Base-by-base conservation (phyloP, 176 grass and related monocot genomes). In the Juncus effusus region DNA sequence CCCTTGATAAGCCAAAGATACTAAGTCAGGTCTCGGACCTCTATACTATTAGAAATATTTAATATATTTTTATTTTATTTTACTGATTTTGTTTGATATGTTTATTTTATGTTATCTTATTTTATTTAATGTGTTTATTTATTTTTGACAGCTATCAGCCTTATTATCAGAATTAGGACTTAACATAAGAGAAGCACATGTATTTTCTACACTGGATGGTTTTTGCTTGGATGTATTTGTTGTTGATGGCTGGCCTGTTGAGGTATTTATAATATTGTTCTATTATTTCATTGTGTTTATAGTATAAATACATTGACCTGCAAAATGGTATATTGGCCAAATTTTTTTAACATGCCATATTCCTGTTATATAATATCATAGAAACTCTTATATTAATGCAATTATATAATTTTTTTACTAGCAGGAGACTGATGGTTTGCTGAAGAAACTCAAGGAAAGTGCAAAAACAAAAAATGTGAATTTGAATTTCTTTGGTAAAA, bases 101-200 rank as follows among this genome's bases (percentile, higher is more conserved):
- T 13, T 14, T 56, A 71, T 15, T 76, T 68, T 63, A 59, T 74
- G 56, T n/a, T 56, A 42, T 61, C 38, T 42, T 14, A 5, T 51
- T 13, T 54, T 51, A 78, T 58, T 39, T 36, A 16, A 13, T 16
- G 44, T 10, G 19, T 60, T 68, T 0, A 69, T 38, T 38, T 79
- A 10, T 72, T 69, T 80, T 84, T 75, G 68, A 42, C 73, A 97
- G 94, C 57, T 97, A 59, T 89, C 88, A 47, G 53, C 94, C 13
- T 74, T 92, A 75, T 75, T 97, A 10, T 89, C 85, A 41, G 85
- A 87, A 51, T 19, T 97, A 79, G 89, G 75, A 40, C 61, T 97
- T 76, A 89, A 97, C 50, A 97, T 97, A 58, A 83, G 88, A 62
- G 94, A 97, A 86, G 94, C 85, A 78, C 94, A 97, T 86, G 94